Conservation (phyloP, 805 yeast genomes). For the Zygotorulaspora florentina region DNA sequence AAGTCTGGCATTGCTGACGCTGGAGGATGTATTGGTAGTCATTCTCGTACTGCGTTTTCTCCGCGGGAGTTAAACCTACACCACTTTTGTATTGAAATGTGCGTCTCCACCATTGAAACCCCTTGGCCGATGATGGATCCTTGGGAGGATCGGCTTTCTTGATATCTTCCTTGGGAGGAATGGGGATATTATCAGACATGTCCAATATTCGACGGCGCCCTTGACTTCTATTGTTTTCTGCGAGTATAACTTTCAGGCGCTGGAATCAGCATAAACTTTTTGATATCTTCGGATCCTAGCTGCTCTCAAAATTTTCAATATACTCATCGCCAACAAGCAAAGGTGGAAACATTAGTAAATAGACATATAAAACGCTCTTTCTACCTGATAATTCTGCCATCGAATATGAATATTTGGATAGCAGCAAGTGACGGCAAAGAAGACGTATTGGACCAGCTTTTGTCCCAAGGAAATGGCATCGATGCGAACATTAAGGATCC, state of each 20-base stretch:
- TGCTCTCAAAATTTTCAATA: neutral
- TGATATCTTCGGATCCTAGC: too few relatives aligned
- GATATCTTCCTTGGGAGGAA: conserved; percentile 17
- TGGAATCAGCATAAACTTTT: neutral
- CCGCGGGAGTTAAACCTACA: conserved; percentile 53
- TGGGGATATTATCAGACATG: conserved; percentile 5
- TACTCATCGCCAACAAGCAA: neutral
- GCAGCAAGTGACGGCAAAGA: conserved; percentile 86
- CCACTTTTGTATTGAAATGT: conserved; percentile 69
- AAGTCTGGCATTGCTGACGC: conserved; percentile 55
- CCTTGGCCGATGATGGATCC: conserved; percentile 28
- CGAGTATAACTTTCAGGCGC: neutral
- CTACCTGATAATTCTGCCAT: neutral
- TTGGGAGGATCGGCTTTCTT: conserved; percentile 20
- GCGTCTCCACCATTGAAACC: conserved; percentile 81
- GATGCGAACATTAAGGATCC: conserved; percentile 77
- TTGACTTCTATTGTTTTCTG: neutral
- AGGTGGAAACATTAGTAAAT: neutral
- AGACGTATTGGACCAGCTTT: conserved; percentile 50
- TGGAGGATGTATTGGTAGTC: conserved; percentile 45
- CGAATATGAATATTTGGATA: conserved; percentile 72
- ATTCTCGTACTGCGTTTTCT: conserved; percentile 50
- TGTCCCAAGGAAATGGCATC: conserved; percentile 44
- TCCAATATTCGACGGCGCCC: neutral
- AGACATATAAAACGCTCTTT: neutral